Percentiles rank a stretch among this genome's conserved stretches.
Evolutionary conservation across 768 basidiomycete genomes (phyloP).

Genomic region (Lactarius tabidus): DNA sequence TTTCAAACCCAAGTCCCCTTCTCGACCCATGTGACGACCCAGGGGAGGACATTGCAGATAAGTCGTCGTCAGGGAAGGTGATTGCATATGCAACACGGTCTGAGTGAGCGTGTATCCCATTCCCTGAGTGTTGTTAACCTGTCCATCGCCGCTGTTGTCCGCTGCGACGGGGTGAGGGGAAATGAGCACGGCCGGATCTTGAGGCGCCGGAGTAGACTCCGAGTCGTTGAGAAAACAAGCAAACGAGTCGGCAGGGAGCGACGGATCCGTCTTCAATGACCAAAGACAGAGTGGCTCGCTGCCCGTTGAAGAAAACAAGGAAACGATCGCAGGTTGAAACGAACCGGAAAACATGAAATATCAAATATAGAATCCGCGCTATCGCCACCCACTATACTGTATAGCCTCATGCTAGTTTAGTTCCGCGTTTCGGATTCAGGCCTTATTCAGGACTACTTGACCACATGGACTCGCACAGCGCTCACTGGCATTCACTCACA

Average conservation of each 20-base stretch:
- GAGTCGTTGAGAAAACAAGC: conserved; percentile 60
- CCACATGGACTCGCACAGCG: neutral
- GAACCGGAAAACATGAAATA: conserved; percentile 51
- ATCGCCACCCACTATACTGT: too few relatives aligned
- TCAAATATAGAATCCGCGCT: too few relatives aligned
- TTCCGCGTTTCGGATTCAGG: too few relatives aligned
- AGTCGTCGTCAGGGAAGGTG: conserved; percentile 63
- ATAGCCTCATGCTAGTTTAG: too few relatives aligned
- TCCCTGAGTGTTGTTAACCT: conserved; percentile 32
- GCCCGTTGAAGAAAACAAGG: conserved; percentile 70
- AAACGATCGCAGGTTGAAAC: conserved; percentile 61
- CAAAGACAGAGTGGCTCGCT: conserved; percentile 60
- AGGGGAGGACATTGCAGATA: conserved; percentile 60
- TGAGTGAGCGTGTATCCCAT: conserved; percentile 46
- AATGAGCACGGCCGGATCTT: conserved; percentile 45
- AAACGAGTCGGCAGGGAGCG: conserved; percentile 58
- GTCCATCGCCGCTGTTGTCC: conserved; percentile 15
- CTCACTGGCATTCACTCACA: too few relatives aligned
- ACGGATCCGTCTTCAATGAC: conserved; percentile 42
- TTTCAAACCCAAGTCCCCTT: conserved; percentile 50
- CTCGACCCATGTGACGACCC: conserved; percentile 16
- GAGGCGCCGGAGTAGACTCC: conserved; percentile 45
- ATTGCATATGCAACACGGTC: conserved; percentile 76
- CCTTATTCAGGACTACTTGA: too few relatives aligned
- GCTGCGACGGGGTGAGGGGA: conserved; percentile 36